phyloP scores from a whole-genome alignment of 768 basidiomycete genomes.

The Mycena rebaudengoi region DNA sequence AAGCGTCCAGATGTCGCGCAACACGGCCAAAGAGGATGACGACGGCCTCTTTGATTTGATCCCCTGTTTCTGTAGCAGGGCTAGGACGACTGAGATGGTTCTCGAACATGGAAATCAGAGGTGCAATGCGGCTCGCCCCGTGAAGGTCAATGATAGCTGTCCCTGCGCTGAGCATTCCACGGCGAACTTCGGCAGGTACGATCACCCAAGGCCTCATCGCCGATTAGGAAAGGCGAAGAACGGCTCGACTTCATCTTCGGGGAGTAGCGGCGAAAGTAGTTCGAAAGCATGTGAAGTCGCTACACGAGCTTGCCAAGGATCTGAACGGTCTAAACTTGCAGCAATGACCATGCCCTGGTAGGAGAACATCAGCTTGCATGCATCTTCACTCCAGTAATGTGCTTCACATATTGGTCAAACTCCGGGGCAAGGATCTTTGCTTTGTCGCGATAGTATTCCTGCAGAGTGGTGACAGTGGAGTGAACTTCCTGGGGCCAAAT shows the following conservation, averaged over 20 bases:
- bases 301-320: slow-evolving; percentile 88
- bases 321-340: slow-evolving; percentile 82
- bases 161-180: slow-evolving; percentile 88
- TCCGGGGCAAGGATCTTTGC: slow-evolving; percentile 90
- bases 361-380: too few species aligned
- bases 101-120: slow-evolving; percentile 86
- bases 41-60: slow-evolving; percentile 93
- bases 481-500: slow-evolving; percentile 70
- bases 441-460: slow-evolving; percentile 86
- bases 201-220: slow-evolving; percentile 90
- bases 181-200: slow-evolving; percentile 80
- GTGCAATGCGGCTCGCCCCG: slow-evolving; percentile 74
- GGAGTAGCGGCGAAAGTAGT: slow-evolving; percentile 71
- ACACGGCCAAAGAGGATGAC: slow-evolving; percentile 94
- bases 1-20: slow-evolving; percentile 83
- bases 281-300: slow-evolving; percentile 78
- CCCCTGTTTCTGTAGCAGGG: slow-evolving; percentile 74
- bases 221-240: slow-evolving; percentile 90
- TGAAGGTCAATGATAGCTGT: slow-evolving; percentile 83
- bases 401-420: slow-evolving; percentile 93
- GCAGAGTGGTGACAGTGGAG: slow-evolving; percentile 58
- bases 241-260: slow-evolving; percentile 63
- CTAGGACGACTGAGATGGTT: slow-evolving; percentile 65
- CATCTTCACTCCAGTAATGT: too few species aligned
- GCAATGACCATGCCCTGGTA: slow-evolving; percentile 91